phyloP scores from a whole-genome alignment of 2,329 filamentous ascomycete species.

The Hymenoscyphus repandus region DNA sequence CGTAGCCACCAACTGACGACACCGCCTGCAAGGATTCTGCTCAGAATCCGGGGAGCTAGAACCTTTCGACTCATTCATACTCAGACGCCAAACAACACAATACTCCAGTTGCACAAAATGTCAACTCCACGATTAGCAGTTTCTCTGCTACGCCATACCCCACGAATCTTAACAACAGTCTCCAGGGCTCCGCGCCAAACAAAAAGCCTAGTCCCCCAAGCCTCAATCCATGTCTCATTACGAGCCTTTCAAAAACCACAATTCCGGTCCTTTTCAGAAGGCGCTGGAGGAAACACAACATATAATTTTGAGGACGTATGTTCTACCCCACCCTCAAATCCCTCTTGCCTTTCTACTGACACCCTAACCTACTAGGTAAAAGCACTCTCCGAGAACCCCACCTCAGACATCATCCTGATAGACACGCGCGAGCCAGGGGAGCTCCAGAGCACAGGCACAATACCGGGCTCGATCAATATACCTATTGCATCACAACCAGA shows the following conservation, averaged over 20 bases:
- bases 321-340: neutral
- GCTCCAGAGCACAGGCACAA: constrained; percentile 58
- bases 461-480: constrained; percentile 78
- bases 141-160: constrained; percentile 16
- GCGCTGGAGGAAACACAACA: constrained; percentile 33
- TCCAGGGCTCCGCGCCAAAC: constrained; percentile 7
- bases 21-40: too few species aligned
- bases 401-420: constrained; percentile 39
- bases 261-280: constrained; percentile 19
- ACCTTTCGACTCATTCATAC: neutral
- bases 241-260: constrained; percentile 12
- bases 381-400: constrained; percentile 31
- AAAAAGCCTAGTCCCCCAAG: constrained; percentile 6
- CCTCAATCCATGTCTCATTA: neutral
- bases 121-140: constrained; percentile 13
- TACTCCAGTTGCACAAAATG: constrained; percentile 16
- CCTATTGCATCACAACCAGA: constrained; percentile 74
- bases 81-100: neutral
- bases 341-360: neutral
- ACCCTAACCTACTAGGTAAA: constrained; percentile 36
- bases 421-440: constrained; percentile 66
- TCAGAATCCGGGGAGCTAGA: too few species aligned
- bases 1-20: too few species aligned
- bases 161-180: neutral
- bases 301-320: constrained; percentile 44